A percentile compares a stretch with the other conserved stretches of the same genome.
Evolutionary conservation across 1,284 basidiomycete species (phyloP).

Genomic region (Vanrija sp.): DNA sequence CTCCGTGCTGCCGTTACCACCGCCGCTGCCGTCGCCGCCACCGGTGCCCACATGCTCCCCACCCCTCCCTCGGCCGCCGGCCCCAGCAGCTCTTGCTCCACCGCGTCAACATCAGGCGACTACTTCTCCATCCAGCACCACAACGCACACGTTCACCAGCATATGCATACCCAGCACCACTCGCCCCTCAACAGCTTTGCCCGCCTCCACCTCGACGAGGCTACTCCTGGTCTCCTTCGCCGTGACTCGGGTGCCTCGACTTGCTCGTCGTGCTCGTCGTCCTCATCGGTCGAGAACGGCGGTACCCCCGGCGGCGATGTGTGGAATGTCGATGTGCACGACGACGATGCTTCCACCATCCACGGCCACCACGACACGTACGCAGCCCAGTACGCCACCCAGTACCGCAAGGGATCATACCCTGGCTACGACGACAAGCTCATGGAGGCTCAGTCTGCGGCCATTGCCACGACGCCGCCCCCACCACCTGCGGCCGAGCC

Average conservation of each 20-base stretch:
- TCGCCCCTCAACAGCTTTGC: conserved; percentile 11
- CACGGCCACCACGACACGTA: not conserved
- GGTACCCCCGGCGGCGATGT: conserved; percentile 4
- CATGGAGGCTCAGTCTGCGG: not conserved
- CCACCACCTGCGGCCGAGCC: not conserved
- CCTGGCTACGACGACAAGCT: not conserved
- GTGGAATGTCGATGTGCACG: conserved; percentile 2
- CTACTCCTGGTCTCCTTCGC: conserved; percentile 6
- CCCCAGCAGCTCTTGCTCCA: too few relatives aligned
- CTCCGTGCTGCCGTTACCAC: too few relatives aligned
- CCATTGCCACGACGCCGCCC: not conserved
- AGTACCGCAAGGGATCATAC: not conserved
- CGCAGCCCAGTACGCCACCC: too few relatives aligned
- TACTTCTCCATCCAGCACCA: conserved; percentile 11
- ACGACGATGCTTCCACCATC: not conserved
- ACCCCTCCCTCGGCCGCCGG: too few relatives aligned
- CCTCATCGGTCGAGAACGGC: not conserved
- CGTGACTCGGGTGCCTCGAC: conserved; percentile 13
- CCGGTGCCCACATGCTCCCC: too few relatives aligned
- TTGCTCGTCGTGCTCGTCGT: conserved; percentile 11
- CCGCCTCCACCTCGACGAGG: conserved; percentile 15
- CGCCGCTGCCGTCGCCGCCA: too few relatives aligned
- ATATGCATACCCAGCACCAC: not conserved
- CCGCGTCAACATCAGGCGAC: conserved; percentile 2
- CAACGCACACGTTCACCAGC: conserved; percentile 2